Conservation (phyloP, 768 basidiomycete genomes). For the Xanthoconium purpureum region DNA sequence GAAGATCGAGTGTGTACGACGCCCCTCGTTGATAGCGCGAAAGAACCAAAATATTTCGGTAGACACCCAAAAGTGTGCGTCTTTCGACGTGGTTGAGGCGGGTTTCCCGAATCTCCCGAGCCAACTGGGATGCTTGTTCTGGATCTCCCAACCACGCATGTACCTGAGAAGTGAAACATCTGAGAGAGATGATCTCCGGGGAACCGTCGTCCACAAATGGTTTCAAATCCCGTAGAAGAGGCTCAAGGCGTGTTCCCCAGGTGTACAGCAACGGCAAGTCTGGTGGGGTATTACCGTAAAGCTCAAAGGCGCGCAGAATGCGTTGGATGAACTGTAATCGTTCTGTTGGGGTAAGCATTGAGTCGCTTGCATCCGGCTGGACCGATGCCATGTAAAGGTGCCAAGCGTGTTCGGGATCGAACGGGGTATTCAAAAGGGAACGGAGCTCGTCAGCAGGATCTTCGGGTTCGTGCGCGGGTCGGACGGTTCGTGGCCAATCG, state of each 20-base stretch:
- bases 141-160: slow-evolving; percentile 38
- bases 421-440: slow-evolving; percentile 19
- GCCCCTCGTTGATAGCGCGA: slow-evolving; percentile 34
- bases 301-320: slow-evolving; percentile 16
- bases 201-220: slow-evolving; percentile 21
- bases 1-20: slow-evolving; percentile 35
- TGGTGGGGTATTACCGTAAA: slow-evolving; percentile 10
- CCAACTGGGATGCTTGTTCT: slow-evolving; percentile 31
- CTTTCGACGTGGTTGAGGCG: slow-evolving; percentile 21
- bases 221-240: slow-evolving; percentile 30
- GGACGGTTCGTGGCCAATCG: slow-evolving; percentile 4
- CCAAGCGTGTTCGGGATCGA: slow-evolving; percentile 43
- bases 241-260: slow-evolving; percentile 40
- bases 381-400: slow-evolving; percentile 29
- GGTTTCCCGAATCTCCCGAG: slow-evolving; percentile 25
- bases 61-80: slow-evolving; percentile 28
- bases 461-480: slow-evolving; percentile 3
- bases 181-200: slow-evolving; percentile 15
- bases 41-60: slow-evolving; percentile 38
- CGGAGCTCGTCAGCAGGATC: slow-evolving; percentile 13
- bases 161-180: slow-evolving; percentile 33
- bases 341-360: slow-evolving; percentile 22
- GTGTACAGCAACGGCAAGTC: slow-evolving; percentile 23
- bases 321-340: slow-evolving; percentile 28
- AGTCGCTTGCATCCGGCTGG: slow-evolving; percentile 5